Evolutionary conservation across 2,329 filamentous ascomycete genomes (phyloP), one percentile per base, ranked within the genome.

Genomic region (Verticillium tricorpus): DNA sequence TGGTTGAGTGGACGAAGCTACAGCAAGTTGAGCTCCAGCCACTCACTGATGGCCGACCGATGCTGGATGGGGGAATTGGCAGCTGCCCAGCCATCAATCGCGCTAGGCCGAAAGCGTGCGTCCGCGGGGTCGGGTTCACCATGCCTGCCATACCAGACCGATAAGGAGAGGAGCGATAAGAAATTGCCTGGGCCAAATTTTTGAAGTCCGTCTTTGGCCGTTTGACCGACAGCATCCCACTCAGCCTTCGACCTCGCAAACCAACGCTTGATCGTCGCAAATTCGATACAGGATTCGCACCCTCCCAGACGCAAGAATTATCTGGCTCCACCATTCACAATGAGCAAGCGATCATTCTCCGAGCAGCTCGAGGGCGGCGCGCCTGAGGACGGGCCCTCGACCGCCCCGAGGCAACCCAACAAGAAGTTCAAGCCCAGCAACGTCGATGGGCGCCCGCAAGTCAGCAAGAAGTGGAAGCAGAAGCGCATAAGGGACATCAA

Each of bases 401-500:
- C 64, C 55, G 61, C 63, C 54, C 63, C 61, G 59, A 62, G 63
- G 37, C 63, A 62, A 61, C 61, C 58, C 58, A 75, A 74, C 68
- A 77, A 73, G 63, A 78, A 78, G 63, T 71, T 61, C 50, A 67
- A 60, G 65, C 65, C 50, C 70, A 71, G 62, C 64, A 67, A 60
- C 39, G 67, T 73, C 62, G 69, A 69, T 58, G 63, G 45, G 17
- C 45, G 45, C 45, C 19, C 45, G 45, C 45, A 50, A 50, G 78
- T 79, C 57, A 80, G 76, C 61, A 74, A 86, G 57, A 85, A 85
- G 71, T 84, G 84, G 69, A 80, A 90, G 59, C 93, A 90, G 77
- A 90, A 90, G 74, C 85, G 89, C 56, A 86, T 87, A 62, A 83
- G 91, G 60, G 87, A 88, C 59, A 85, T 93, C 61, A 84, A 86